A percentile compares a stretch with the other conserved stretches of the same genome.
Conservation (phyloP, 768 basidiomycete species). For the Mycena epipterygia region DNA sequence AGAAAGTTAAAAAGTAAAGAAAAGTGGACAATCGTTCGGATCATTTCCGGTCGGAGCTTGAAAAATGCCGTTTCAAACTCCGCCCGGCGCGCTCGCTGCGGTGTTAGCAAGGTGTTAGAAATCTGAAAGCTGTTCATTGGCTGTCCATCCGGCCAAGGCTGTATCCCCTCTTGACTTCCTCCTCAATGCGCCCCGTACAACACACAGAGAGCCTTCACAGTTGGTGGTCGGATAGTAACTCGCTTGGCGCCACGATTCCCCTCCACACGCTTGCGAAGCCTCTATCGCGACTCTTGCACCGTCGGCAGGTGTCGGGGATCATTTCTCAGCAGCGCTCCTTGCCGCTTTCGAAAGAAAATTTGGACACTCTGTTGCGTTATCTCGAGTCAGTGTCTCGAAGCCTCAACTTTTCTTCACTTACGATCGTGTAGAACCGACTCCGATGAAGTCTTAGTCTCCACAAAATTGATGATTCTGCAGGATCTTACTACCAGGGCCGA, state of each 20-base stretch:
- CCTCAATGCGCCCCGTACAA: neutral
- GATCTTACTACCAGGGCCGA: neutral
- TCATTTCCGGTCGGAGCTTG: too few relatives aligned
- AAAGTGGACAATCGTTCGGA: too few relatives aligned
- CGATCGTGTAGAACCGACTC: neutral
- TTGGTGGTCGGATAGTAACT: neutral
- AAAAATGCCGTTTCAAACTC: too few relatives aligned
- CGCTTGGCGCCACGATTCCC: neutral
- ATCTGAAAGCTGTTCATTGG: too few relatives aligned
- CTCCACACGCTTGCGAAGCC: constrained; percentile 6
- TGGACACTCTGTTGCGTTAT: neutral
- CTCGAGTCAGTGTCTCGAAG: neutral
- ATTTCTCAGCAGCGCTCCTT: neutral
- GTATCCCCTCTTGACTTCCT: too few relatives aligned
- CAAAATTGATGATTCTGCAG: neutral
- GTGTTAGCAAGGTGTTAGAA: too few relatives aligned
- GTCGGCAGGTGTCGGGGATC: neutral
- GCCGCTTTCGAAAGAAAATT: neutral
- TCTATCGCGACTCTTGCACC: neutral
- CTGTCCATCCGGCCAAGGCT: too few relatives aligned
- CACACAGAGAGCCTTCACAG: neutral
- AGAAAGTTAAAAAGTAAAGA: too few relatives aligned
- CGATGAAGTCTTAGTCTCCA: neutral
- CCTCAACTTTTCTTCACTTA: neutral
- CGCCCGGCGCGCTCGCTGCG: too few relatives aligned